Conservation (phyloP, 495 filamentous ascomycete species). For the Pyrenopolyporus hunteri region DNA sequence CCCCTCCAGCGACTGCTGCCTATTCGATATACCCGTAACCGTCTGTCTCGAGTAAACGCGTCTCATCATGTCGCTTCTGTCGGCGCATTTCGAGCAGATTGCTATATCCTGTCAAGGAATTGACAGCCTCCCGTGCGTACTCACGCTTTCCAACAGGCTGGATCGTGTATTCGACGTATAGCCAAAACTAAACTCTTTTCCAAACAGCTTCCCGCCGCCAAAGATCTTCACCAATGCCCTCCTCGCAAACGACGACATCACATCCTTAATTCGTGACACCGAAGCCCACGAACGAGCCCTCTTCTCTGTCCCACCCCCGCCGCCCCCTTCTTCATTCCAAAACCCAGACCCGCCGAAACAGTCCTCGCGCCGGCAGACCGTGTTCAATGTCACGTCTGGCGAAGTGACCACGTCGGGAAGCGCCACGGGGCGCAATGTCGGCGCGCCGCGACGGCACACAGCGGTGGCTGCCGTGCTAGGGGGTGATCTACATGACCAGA, state of each 20-base stretch:
- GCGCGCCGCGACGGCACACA: slow-evolving; percentile 72
- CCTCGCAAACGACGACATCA: slow-evolving; percentile 87
- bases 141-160: not conserved
- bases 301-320: slow-evolving; percentile 83
- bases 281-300: slow-evolving; percentile 94
- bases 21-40: not conserved
- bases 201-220: slow-evolving; percentile 78
- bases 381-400: slow-evolving; percentile 61
- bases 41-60: not conserved
- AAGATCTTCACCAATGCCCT: slow-evolving; percentile 96
- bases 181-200: slow-evolving; percentile 3
- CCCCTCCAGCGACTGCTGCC: not conserved
- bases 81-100: slow-evolving; percentile 90
- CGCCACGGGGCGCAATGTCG: slow-evolving; percentile 45
- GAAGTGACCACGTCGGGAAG: slow-evolving; percentile 59
- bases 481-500: slow-evolving; percentile 82
- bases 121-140: slow-evolving; percentile 76
- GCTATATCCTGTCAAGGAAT: slow-evolving; percentile 81
- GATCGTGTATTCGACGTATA: not conserved
- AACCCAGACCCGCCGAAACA: slow-evolving; percentile 42
- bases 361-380: slow-evolving; percentile 55
- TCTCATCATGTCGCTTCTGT: slow-evolving; percentile 71
- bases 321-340: slow-evolving; percentile 47
- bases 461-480: slow-evolving; percentile 91
- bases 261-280: slow-evolving; percentile 91